These are phyloP conservation scores for Fusarium mundagurra DNA, from an alignment of 2,329 filamentous ascomycete species.

Conservation along the genomic window DNA sequence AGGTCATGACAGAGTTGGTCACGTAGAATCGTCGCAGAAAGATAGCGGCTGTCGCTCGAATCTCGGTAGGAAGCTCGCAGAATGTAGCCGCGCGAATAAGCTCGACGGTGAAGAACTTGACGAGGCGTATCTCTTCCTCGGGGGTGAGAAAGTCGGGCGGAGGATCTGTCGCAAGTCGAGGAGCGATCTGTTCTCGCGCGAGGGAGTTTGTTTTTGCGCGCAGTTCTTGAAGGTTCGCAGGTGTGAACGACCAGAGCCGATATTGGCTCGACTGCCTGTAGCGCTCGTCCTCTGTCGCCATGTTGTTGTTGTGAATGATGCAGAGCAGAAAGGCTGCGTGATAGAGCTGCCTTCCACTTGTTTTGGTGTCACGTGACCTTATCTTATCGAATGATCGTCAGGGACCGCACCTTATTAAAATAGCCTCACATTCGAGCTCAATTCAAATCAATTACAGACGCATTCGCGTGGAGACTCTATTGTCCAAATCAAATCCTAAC, in stretches of 20 bases:
- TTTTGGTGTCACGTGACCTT: slow-evolving; percentile 20
- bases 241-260: slow-evolving; percentile 91
- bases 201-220: slow-evolving; percentile 82
- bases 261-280: slow-evolving; percentile 93
- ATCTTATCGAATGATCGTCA: slow-evolving; percentile 10
- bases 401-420: not conserved
- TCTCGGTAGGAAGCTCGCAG: slow-evolving; percentile 61
- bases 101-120: slow-evolving; percentile 78
- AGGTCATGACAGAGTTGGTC: slow-evolving; percentile 95
- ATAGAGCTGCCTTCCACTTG: not conserved
- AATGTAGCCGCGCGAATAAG: slow-evolving; percentile 66
- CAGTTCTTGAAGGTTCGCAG: slow-evolving; percentile 73
- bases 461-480: slow-evolving; percentile 32
- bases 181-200: slow-evolving; percentile 70
- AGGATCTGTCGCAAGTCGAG: slow-evolving; percentile 62
- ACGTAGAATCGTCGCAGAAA: slow-evolving; percentile 96
- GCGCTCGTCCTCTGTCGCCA: slow-evolving; percentile 87
- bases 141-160: slow-evolving; percentile 82
- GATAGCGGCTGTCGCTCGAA: slow-evolving; percentile 77
- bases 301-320: slow-evolving; percentile 48
- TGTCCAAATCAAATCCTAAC: slow-evolving; percentile 29
- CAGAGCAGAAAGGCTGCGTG: not conserved
- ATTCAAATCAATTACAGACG: slow-evolving; percentile 32
- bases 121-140: slow-evolving; percentile 82
- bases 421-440: not conserved